A percentile compares a stretch with the other conserved stretches of the same genome.
phyloP scores from a whole-genome alignment of 495 filamentous ascomycete species.

The Annulohypoxylon moriforme region DNA sequence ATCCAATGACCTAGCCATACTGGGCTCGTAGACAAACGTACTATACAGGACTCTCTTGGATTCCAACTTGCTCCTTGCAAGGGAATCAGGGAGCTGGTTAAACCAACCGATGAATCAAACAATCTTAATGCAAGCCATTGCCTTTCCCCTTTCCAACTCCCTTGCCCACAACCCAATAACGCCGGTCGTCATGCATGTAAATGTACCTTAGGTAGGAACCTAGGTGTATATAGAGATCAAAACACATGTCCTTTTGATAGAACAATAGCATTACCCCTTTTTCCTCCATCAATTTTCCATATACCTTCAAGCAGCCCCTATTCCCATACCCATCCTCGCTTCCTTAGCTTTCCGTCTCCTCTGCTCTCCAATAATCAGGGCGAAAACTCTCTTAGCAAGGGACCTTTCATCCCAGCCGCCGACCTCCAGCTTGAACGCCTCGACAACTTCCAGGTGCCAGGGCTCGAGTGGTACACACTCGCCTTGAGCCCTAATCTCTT shows the following conservation, averaged over 20 bases:
- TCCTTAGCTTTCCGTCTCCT: slow-evolving; percentile 43
- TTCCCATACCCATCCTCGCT: not conserved
- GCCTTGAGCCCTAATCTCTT: slow-evolving; percentile 49
- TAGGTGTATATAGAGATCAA: not conserved
- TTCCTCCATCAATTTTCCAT: not conserved
- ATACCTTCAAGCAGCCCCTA: not conserved
- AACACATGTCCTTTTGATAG: not conserved
- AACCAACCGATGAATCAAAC: not conserved
- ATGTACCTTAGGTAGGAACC: not conserved
- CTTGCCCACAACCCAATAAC: slow-evolving; percentile 5
- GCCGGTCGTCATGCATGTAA: slow-evolving; percentile 3
- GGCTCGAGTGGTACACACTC: slow-evolving; percentile 55
- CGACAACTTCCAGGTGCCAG: slow-evolving; percentile 66
- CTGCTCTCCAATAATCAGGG: slow-evolving; percentile 60
- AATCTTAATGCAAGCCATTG: not conserved
- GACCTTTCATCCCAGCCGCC: slow-evolving; percentile 58
- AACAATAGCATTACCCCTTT: not conserved
- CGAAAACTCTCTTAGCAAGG: slow-evolving; percentile 63
- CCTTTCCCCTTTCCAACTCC: not conserved
- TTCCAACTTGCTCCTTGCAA: not conserved
- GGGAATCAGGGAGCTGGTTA: not conserved
- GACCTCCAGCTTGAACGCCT: slow-evolving; percentile 56
- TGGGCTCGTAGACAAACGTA: not conserved
- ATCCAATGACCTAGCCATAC: not conserved
- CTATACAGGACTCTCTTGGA: not conserved